Conservation (phyloP, 257 asterid species). For the Solanum rostratum region DNA sequence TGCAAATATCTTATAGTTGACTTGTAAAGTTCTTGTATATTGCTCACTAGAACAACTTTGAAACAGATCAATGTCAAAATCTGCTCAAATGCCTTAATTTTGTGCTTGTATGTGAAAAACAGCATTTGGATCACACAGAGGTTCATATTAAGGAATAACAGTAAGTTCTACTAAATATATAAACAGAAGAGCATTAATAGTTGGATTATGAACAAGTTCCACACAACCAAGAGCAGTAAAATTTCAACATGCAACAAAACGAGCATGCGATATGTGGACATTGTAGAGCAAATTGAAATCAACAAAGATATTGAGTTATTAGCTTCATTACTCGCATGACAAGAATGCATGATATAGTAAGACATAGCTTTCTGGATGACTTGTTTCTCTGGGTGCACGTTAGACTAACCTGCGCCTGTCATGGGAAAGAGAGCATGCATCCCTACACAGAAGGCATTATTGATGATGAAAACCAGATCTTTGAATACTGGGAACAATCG, state of each 20-base stretch:
- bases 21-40: background rate
- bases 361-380: too few species aligned
- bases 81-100: background rate
- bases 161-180: background rate
- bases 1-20: background rate
- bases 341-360: background rate
- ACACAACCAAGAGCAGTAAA: background rate
- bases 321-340: background rate
- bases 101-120: background rate
- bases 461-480: too few species aligned
- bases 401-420: too few species aligned
- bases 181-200: background rate
- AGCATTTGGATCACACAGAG: background rate
- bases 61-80: background rate
- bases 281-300: background rate
- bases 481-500: too few species aligned
- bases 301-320: background rate
- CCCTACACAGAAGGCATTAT: too few species aligned
- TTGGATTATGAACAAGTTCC: background rate
- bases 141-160: background rate
- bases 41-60: background rate
- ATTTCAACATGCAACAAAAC: background rate
- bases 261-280: background rate
- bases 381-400: too few species aligned
- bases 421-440: too few species aligned